Base-by-base conservation (phyloP, 225 moss, liverwort and hornwort genomes). In the Neckera pumila region DNA sequence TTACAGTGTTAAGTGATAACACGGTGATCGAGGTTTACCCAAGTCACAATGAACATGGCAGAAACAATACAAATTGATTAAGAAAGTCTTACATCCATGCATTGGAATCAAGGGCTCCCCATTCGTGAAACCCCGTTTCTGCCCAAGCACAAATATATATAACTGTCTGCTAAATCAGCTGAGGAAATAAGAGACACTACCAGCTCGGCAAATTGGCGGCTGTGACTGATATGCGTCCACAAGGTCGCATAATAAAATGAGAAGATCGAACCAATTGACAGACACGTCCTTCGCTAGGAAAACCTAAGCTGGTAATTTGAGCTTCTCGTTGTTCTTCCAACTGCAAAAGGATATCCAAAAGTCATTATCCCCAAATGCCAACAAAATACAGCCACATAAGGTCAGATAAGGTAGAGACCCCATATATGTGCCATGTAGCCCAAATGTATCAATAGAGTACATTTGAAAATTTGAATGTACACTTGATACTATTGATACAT, bases 261-360 rank as follows among this genome's bases (percentile, higher is more conserved):
- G 49, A 80, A 75, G 69, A 75, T 43, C 30, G 59, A 66, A 84
- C 78, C 80, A 83, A 86, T 67, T 83, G 67, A 60, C 60, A 62
- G 69, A 54, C 80, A 75, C 59, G 43, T 51, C 82, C 80, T 43
- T 84, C n/a, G n/a, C 47, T 21, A 45, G 45, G 21, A 81, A n/a
- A 75, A 80, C 22, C 90, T 94, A 94, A 58, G 94, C 94, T 79
- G 94, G 94, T 84, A 94, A 86, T 54, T 94, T 92, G n/a, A 94
- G 94, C 91, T 90, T 94, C 91, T 92, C 94, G 42, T 92, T 94
- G 63, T 94, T 94, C 87, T 91, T 94, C 94, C 94, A 94, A 90
- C 94, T 94, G 92, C 90, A 92, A 77, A 31, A 84, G 36, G 17
- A 63, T 82, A 79, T 77, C 79, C 66, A 80, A 67, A 84, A 31